phyloP scores from a whole-genome alignment of 805 yeast species.

The Kodamaea hsintzibuensis region DNA sequence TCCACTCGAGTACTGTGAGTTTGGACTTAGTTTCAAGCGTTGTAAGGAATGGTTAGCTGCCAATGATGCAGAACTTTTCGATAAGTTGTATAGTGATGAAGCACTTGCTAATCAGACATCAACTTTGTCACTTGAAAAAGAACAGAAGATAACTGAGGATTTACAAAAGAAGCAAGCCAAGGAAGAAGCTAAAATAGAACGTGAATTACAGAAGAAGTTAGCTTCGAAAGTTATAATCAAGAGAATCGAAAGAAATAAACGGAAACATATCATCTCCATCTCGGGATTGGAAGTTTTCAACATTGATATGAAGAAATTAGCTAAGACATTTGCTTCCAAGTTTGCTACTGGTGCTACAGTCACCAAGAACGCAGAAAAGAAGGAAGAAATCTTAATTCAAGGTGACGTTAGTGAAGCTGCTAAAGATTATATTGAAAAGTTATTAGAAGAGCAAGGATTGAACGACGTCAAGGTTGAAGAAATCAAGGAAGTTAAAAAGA shows the following conservation, averaged over 20 bases:
- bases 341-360: conserved; percentile 97
- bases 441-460: conserved; percentile 80
- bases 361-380: conserved; percentile 84
- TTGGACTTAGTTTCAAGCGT: conserved; percentile 75
- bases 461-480: conserved; percentile 87
- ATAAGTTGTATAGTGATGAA: conserved; percentile 60
- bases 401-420: conserved; percentile 95
- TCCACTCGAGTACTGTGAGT: conserved; percentile 94
- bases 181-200: conserved; percentile 80
- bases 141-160: conserved; percentile 79
- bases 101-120: conserved; percentile 58
- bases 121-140: conserved; percentile 70
- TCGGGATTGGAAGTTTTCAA: conserved; percentile 87
- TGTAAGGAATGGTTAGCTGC: conserved; percentile 82
- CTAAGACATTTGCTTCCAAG: conserved; percentile 89
- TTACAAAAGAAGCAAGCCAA: conserved; percentile 82
- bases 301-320: conserved; percentile 84
- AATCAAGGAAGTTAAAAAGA: conserved; percentile 77
- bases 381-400: conserved; percentile 88
- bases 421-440: conserved; percentile 66
- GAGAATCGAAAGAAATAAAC: conserved; percentile 85
- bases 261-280: conserved; percentile 84
- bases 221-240: conserved; percentile 81
- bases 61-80: conserved; percentile 56
- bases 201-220: conserved; percentile 76